Conservation (phyloP, 2,329 filamentous ascomycete genomes). For the Trichoderma hamatum region DNA sequence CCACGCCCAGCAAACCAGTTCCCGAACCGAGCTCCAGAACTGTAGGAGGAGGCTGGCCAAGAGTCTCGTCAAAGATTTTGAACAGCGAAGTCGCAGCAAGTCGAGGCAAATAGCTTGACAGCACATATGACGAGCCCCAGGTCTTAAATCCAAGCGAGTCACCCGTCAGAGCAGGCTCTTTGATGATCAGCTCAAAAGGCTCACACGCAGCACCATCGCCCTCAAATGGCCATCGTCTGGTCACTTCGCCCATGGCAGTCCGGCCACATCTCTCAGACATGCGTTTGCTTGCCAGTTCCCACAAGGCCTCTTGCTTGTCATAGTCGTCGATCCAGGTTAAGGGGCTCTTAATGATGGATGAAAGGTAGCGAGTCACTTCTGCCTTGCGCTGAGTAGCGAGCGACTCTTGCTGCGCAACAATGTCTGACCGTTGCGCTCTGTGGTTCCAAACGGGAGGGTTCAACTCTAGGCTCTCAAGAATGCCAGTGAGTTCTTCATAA, state of each 20-base stretch:
- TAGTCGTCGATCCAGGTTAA: constrained; percentile 71
- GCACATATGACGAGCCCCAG: constrained; percentile 87
- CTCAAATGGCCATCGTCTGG: constrained; percentile 56
- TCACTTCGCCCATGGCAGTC: constrained; percentile 60
- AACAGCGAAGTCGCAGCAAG: constrained; percentile 51
- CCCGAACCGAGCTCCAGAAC: constrained; percentile 85
- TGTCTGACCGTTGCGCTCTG: constrained; percentile 45
- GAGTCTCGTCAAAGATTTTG: constrained; percentile 47
- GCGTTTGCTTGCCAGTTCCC: constrained; percentile 77
- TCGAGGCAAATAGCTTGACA: constrained; percentile 70
- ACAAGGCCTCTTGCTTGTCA: constrained; percentile 67
- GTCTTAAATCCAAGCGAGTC: constrained; percentile 93
- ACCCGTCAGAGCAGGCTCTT: constrained; percentile 84
- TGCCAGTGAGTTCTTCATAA: constrained; percentile 63
- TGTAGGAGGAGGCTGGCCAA: constrained; percentile 37
- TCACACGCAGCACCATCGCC: constrained; percentile 37
- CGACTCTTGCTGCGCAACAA: constrained; percentile 47
- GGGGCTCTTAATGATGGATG: constrained; percentile 66
- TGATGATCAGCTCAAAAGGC: constrained; percentile 68
- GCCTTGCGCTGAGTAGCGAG: constrained; percentile 47
- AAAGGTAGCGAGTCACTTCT: constrained; percentile 67
- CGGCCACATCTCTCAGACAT: constrained; percentile 86
- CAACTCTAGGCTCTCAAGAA: constrained; percentile 67
- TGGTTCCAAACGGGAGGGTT: constrained; percentile 70
- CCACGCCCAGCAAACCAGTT: constrained; percentile 86